phyloP scores from a whole-genome alignment of 441 rosid genomes.

The Capsella rubella region DNA sequence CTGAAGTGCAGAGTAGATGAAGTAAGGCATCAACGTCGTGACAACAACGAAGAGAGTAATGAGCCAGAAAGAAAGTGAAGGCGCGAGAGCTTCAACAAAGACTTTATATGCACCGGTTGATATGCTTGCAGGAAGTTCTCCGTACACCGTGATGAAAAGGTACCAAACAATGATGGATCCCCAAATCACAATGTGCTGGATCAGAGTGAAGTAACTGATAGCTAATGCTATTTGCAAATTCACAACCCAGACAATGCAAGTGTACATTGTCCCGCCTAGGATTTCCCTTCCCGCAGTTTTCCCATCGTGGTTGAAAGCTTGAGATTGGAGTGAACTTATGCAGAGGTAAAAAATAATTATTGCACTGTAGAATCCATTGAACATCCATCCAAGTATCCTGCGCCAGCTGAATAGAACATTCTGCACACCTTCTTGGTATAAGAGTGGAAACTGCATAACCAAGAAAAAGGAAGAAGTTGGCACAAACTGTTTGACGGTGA shows the following conservation, averaged over 20 bases:
- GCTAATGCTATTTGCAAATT: constrained; percentile 68
- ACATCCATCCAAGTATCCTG: constrained; percentile 73
- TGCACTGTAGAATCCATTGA: constrained; percentile 61
- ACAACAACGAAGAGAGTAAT: constrained; percentile 55
- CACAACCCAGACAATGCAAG: constrained; percentile 75
- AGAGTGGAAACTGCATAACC: constrained; percentile 61
- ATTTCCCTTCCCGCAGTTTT: constrained; percentile 57
- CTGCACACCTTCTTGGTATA: constrained; percentile 83
- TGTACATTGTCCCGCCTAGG: constrained; percentile 64
- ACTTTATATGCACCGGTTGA: constrained; percentile 62
- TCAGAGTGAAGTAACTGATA: constrained; percentile 66
- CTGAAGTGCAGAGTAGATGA: constrained; percentile 60
- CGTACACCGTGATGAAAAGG: constrained; percentile 59
- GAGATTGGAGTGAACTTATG: constrained; percentile 57
- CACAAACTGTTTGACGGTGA: neutral
- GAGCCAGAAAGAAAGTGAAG: constrained; percentile 67
- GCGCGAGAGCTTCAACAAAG: constrained; percentile 66
- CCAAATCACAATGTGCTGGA: constrained; percentile 70
- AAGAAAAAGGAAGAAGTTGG: constrained; percentile 20
- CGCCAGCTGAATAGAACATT: constrained; percentile 72
- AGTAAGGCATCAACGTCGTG: constrained; percentile 61
- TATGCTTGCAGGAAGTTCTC: constrained; percentile 47
- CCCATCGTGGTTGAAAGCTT: constrained; percentile 61
- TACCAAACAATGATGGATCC: constrained; percentile 65
- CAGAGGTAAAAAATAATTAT: constrained; percentile 63